These are phyloP conservation scores for Cutaneotrichosporon spelunceum DNA, from an alignment of 1,284 basidiomycete genomes.

Conservation along the genomic window DNA sequence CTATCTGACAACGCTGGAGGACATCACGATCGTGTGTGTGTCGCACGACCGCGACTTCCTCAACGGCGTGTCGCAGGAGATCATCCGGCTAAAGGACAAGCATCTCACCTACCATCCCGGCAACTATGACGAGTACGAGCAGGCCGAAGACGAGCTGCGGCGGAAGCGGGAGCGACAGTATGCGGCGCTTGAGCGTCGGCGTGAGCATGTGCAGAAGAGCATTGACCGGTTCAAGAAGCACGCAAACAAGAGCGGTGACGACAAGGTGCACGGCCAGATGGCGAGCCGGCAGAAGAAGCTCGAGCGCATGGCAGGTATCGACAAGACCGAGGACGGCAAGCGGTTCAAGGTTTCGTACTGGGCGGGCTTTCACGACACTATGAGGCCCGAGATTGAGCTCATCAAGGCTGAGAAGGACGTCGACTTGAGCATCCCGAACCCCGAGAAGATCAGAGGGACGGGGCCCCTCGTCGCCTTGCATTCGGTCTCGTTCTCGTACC, in stretches of 20 bases:
- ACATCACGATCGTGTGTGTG: conserved; percentile 58
- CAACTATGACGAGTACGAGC: conserved; percentile 27
- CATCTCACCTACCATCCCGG: conserved; percentile 55
- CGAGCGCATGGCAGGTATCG: conserved; percentile 60
- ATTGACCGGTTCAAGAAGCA: conserved; percentile 17
- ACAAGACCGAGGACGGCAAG: conserved; percentile 55
- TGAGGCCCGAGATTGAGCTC: conserved; percentile 57
- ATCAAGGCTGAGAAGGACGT: conserved; percentile 56
- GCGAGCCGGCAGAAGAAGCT: conserved; percentile 63
- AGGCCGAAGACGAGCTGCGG: conserved; percentile 32
- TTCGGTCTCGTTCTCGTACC: conserved; percentile 56
- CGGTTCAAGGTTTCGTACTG: conserved; percentile 64
- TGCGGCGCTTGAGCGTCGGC: conserved; percentile 60
- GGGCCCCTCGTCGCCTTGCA: conserved; percentile 60
- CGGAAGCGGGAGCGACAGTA: conserved; percentile 58
- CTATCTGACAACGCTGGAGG: conserved; percentile 55
- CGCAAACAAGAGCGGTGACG: conserved; percentile 16
- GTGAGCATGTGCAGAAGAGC: conserved; percentile 48
- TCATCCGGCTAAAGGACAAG: conserved; percentile 62
- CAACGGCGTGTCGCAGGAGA: conserved; percentile 64
- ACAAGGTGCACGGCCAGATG: conserved; percentile 40
- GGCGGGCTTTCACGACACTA: conserved; percentile 55
- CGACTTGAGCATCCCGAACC: conserved; percentile 55
- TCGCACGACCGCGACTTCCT: conserved; percentile 72
- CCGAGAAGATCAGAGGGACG: conserved; percentile 54